Evolutionary conservation across 2,329 filamentous ascomycete genomes (phyloP).

Genomic region (Trichophyton benhamiae): DNA sequence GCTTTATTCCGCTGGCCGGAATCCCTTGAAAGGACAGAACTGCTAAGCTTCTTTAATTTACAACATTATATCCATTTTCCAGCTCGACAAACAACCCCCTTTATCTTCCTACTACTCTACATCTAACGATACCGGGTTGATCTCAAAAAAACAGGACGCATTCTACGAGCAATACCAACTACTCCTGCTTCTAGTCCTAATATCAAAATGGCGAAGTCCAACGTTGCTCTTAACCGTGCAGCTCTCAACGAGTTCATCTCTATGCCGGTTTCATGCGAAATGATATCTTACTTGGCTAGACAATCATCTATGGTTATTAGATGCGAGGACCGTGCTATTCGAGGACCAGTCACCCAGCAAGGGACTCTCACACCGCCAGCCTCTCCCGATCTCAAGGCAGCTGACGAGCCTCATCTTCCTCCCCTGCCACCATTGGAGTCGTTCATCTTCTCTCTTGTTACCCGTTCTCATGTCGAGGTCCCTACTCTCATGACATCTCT

Average conservation of each 20-base stretch:
- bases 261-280: slow-evolving; percentile 36
- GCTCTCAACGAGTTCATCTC: slow-evolving; percentile 38
- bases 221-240: slow-evolving; percentile 25
- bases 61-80: neutral
- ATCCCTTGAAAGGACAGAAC: neutral
- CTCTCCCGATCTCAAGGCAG: slow-evolving; percentile 42
- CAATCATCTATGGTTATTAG: slow-evolving; percentile 38
- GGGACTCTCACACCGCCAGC: slow-evolving; percentile 44
- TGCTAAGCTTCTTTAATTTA: neutral
- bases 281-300: slow-evolving; percentile 36
- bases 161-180: too few relatives aligned
- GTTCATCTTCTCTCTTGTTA: slow-evolving; percentile 85
- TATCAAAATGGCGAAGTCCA: slow-evolving; percentile 9
- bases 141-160: neutral
- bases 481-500: slow-evolving; percentile 94
- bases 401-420: slow-evolving; percentile 31
- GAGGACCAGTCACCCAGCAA: slow-evolving; percentile 17
- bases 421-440: slow-evolving; percentile 66
- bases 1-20: slow-evolving; percentile 6
- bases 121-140: neutral
- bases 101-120: neutral
- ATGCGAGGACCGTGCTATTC: slow-evolving; percentile 39
- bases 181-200: neutral
- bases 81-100: neutral
- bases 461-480: slow-evolving; percentile 90